A percentile compares a stretch with the other conserved stretches of the same genome.
Evolutionary conservation across 208 protist genomes (phyloP).

Genomic region (Plasmodiophora brassicae): DNA sequence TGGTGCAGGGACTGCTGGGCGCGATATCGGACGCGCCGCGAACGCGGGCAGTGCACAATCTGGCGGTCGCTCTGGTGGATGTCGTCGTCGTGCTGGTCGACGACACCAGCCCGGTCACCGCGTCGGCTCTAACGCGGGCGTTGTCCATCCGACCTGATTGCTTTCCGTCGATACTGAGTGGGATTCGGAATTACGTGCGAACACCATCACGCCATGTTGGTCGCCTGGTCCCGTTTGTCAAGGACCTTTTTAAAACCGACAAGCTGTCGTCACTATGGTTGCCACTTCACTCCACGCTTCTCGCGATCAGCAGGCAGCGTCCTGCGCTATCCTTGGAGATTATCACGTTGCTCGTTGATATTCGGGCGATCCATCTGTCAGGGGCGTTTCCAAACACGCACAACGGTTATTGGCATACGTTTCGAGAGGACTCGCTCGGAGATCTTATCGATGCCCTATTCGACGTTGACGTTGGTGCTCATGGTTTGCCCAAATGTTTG

Average conservation of each 20-base stretch:
- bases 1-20: too few relatives aligned
- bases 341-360: neutral
- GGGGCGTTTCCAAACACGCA: neutral
- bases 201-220: too few relatives aligned
- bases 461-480: neutral
- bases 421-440: neutral
- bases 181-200: too few relatives aligned
- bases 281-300: neutral
- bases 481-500: neutral
- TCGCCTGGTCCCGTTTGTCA: neutral
- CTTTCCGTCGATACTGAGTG: too few relatives aligned
- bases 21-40: too few relatives aligned
- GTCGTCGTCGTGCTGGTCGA: too few relatives aligned
- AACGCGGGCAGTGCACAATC: too few relatives aligned
- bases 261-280: neutral
- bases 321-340: neutral
- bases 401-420: neutral
- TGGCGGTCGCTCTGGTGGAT: too few relatives aligned
- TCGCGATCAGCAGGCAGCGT: neutral
- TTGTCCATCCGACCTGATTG: too few relatives aligned
- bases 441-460: conserved; percentile 1
- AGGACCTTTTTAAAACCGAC: neutral
- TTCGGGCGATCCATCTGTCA: neutral
- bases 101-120: too few relatives aligned
- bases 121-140: too few relatives aligned